Percentiles rank a stretch among this genome's conserved stretches.
Evolutionary conservation across 257 asterid species (phyloP).

Genomic region (Capsicum chinense): DNA sequence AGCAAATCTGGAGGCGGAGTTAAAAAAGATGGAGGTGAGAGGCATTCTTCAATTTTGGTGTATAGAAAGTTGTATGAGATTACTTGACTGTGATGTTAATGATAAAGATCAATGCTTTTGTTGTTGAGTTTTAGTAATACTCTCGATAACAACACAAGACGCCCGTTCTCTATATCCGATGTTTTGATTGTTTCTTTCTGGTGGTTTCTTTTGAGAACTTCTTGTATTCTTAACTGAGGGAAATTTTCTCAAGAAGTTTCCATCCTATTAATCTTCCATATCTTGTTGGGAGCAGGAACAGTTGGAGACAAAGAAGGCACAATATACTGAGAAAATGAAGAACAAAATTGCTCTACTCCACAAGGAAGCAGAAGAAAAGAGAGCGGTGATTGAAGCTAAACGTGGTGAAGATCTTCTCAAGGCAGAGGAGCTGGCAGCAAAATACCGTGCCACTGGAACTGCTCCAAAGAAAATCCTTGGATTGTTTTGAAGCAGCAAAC

Average conservation of each 20-base stretch:
- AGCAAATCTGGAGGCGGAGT: slow-evolving; percentile 84
- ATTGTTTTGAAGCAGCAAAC: slow-evolving; percentile 54
- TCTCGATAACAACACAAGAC: neutral
- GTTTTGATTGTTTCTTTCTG: neutral
- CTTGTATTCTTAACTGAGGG: neutral
- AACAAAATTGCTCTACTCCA: slow-evolving; percentile 77
- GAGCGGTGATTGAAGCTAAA: slow-evolving; percentile 71
- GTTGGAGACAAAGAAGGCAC: slow-evolving; percentile 82
- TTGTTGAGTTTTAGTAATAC: neutral
- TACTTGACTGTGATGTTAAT: neutral
- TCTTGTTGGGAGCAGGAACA: slow-evolving; percentile 54
- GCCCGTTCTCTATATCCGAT: neutral
- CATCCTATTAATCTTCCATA: neutral
- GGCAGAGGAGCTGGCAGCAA: slow-evolving; percentile 90
- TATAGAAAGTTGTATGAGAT: neutral
- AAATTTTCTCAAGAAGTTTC: neutral
- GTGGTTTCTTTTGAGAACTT: neutral
- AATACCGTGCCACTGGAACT: slow-evolving; percentile 86
- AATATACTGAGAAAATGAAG: slow-evolving; percentile 68
- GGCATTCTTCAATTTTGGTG: neutral
- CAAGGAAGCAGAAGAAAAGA: slow-evolving; percentile 82
- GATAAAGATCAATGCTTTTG: neutral
- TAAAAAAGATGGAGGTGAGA: slow-evolving; percentile 80
- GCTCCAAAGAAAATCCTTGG: slow-evolving; percentile 84
- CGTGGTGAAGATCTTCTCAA: slow-evolving; percentile 89